phyloP scores from a whole-genome alignment of 2,329 filamentous ascomycete genomes.

The Mycosphaerella sp. region DNA sequence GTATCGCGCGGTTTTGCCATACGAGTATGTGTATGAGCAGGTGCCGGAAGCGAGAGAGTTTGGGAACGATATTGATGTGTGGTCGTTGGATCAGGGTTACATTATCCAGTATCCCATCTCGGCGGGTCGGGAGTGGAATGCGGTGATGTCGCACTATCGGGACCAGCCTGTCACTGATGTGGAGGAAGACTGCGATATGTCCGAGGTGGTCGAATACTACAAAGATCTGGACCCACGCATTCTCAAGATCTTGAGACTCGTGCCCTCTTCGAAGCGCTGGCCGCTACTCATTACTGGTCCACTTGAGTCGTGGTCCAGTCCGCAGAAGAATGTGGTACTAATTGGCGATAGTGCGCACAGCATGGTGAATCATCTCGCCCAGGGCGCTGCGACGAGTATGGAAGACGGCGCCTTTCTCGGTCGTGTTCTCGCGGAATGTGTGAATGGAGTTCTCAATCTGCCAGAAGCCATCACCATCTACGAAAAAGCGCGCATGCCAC shows the following conservation, averaged over 20 bases:
- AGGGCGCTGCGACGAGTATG: conserved; percentile 42
- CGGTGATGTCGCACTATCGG: conserved; percentile 40
- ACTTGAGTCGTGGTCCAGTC: conserved; percentile 37
- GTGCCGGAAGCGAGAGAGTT: conserved; percentile 17
- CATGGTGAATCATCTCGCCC: conserved; percentile 42
- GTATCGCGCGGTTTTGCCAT: conserved; percentile 41
- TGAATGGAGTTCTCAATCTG: conserved; percentile 32
- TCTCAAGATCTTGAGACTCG: conserved; percentile 37
- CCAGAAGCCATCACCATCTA: conserved; percentile 35
- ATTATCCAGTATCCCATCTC: conserved; percentile 43
- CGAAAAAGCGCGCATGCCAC: conserved; percentile 38
- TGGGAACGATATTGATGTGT: conserved; percentile 38
- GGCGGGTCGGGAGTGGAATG: conserved; percentile 39
- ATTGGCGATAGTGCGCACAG: conserved; percentile 38
- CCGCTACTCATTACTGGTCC: conserved; percentile 40
- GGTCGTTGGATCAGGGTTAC: conserved; percentile 37
- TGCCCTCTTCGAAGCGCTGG: conserved; percentile 32
- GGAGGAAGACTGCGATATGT: conserved; percentile 35
- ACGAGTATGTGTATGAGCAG: conserved; percentile 32
- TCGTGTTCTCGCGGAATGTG: conserved; percentile 33
- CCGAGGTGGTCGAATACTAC: conserved; percentile 40
- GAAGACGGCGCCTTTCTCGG: conserved; percentile 41
- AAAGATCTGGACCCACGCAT: conserved; percentile 42
- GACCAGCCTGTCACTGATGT: conserved; percentile 28
- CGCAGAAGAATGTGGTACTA: conserved; percentile 38